These are phyloP conservation scores for Colletotrichum chlorophyti DNA, from an alignment of 2,329 filamentous ascomycete genomes.

Conservation along the genomic window DNA sequence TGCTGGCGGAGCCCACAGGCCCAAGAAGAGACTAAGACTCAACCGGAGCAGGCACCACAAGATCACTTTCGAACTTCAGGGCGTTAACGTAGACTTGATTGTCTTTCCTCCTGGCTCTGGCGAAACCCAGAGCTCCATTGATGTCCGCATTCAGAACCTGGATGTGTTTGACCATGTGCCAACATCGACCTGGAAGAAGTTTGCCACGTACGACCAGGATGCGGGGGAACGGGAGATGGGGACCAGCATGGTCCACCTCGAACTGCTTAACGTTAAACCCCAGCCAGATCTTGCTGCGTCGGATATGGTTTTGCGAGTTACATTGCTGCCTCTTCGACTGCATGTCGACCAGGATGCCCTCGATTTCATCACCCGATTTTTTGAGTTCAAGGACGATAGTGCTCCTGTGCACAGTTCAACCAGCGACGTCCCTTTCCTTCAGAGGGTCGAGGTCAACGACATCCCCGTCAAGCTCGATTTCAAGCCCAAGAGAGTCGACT, in stretches of 20 bases:
- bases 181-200: constrained; percentile 98
- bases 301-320: constrained; percentile 83
- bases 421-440: constrained; percentile 83
- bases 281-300: constrained; percentile 84
- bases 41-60: constrained; percentile 90
- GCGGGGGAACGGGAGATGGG: constrained; percentile 85
- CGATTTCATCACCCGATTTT: constrained; percentile 96
- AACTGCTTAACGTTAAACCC: constrained; percentile 87
- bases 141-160: constrained; percentile 81
- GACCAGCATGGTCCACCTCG: constrained; percentile 88
- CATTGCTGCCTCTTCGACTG: constrained; percentile 82
- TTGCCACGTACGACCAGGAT: constrained; percentile 91
- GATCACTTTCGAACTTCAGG: constrained; percentile 91
- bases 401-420: constrained; percentile 61
- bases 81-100: constrained; percentile 82
- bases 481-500: constrained; percentile 98
- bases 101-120: constrained; percentile 77
- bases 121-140: constrained; percentile 87
- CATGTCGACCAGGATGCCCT: constrained; percentile 98
- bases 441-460: constrained; percentile 85
- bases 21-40: constrained; percentile 70
- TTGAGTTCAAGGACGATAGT: constrained; percentile 91
- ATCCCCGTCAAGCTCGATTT: constrained; percentile 89
- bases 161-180: constrained; percentile 95
- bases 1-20: constrained; percentile 47